phyloP scores from a whole-genome alignment of 2,329 filamentous ascomycete genomes.

The Tolypocladium cylindrosporum region DNA sequence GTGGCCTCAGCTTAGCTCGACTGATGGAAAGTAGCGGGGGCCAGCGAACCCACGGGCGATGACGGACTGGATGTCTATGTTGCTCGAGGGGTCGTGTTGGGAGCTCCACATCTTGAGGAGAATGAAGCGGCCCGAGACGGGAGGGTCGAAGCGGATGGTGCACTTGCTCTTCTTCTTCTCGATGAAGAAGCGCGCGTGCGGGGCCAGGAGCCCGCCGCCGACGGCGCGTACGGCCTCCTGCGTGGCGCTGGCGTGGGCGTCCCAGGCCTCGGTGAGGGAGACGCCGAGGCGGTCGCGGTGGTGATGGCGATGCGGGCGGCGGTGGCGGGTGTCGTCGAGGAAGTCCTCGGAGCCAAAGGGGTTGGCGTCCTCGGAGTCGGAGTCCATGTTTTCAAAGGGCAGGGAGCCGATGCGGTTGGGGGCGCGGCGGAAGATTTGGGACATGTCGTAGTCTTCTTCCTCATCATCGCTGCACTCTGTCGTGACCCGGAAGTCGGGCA shows the following conservation, averaged over 20 bases:
- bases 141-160: constrained; percentile 75
- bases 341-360: constrained; percentile 16
- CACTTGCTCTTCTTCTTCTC: constrained; percentile 75
- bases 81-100: constrained; percentile 50
- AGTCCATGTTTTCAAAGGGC: constrained; percentile 41
- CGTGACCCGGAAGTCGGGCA: constrained; percentile 42
- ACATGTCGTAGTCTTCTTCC: constrained; percentile 24
- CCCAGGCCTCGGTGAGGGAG: constrained; percentile 25
- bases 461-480: constrained; percentile 54
- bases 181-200: constrained; percentile 77
- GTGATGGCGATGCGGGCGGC: constrained; percentile 7
- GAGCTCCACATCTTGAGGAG: constrained; percentile 87
- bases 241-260: constrained; percentile 41
- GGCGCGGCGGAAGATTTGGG: constrained; percentile 24
- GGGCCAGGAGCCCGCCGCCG: constrained; percentile 53
- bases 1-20: constrained; percentile 43
- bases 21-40: constrained; percentile 69
- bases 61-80: constrained; percentile 86
- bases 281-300: constrained; percentile 9
- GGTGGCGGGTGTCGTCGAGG: constrained; percentile 12
- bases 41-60: constrained; percentile 78
- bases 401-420: constrained; percentile 44
- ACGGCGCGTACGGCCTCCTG: constrained; percentile 48
- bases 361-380: constrained; percentile 21
- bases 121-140: constrained; percentile 72